Base-by-base conservation (phyloP, 1,284 basidiomycete species). In the Thelephora terrestris region DNA sequence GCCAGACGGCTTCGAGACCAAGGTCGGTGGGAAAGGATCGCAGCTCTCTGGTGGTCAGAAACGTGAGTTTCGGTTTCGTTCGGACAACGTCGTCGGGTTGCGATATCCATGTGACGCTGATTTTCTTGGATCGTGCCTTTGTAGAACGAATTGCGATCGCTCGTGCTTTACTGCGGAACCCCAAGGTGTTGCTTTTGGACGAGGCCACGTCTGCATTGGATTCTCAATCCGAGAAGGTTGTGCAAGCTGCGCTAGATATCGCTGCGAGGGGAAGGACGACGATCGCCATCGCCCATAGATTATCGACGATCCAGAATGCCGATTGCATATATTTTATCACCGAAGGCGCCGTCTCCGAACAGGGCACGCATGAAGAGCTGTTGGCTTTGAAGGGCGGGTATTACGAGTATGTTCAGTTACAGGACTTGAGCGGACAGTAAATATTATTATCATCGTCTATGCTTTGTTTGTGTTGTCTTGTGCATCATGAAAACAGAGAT, bases 161-260 rank as follows among this genome's bases (percentile, higher is more conserved):
- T 2, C 85, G 95, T 55, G 95, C 91, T 12, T 74, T 99, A n/a
- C 78, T 99, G 45, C 80, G 94, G 6, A 92, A 98, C 60, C 95
- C 95, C 34, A 91, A 91, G 65, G 87, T 98, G 21, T 73, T 97
- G 32, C 70, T 98, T 18, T 71, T 94, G 50, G 90, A 93, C 62
- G 90, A 94, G 63, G 93, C 93, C 3, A 98, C 95, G 0, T 92
- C 89, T n/a, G 94, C 92, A 1, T 74, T 99, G 25, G 95, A 99
- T 67, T 91, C 89, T 20, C 87, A 85, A 56, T 91, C 89, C 29
- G 96, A 99, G 68, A 88, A 87, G 61, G 83, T 97, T 40, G 95
- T 99, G 5, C 95, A 99, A 61, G 83, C 81, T 18, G 95, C 95
- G 0, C 76, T 99, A 21, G 94, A 99, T 66, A 77, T 82, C 58